Conservation (phyloP, 257 asterid species). For the Pogostemon cablin region DNA sequence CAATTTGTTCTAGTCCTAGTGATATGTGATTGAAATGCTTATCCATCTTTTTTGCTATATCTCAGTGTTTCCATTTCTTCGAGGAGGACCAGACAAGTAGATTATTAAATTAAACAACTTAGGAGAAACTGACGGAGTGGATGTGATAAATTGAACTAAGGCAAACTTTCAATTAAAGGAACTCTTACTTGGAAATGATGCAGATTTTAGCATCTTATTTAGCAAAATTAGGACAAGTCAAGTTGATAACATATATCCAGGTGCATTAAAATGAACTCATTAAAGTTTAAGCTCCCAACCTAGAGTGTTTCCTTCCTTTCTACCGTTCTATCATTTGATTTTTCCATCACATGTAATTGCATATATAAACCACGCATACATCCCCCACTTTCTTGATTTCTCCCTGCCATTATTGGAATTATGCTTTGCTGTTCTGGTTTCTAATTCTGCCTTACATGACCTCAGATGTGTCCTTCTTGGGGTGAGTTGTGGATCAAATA, state of each 20-base stretch:
- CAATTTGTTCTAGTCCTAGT: constrained; percentile 8
- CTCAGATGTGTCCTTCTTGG: constrained; percentile 91
- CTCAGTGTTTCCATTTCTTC: constrained; percentile 7
- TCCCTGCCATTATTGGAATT: neutral
- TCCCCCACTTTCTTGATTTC: neutral
- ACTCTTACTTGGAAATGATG: constrained; percentile 12
- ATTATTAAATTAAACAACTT: constrained; percentile 6
- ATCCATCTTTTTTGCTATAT: neutral
- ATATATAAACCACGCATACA: neutral
- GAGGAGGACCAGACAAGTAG: neutral
- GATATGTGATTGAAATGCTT: constrained; percentile 15
- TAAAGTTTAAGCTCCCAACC: neutral
- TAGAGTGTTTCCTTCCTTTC: constrained; percentile 9
- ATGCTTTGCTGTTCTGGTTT: constrained; percentile 18
- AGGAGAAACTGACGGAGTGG: constrained; percentile 1
- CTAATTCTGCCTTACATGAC: constrained; percentile 21
- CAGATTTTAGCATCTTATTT: constrained; percentile 3
- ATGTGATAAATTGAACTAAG: constrained; percentile 2
- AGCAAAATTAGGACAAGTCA: neutral
- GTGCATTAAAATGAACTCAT: neutral
- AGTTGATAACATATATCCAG: neutral
- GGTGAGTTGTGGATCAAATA: constrained; percentile 89
- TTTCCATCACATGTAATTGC: constrained; percentile 7
- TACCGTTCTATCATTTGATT: neutral
- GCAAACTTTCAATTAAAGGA: neutral